Evolutionary conservation across 768 basidiomycete genomes (phyloP).

Genomic region (Tulasnella sp.): DNA sequence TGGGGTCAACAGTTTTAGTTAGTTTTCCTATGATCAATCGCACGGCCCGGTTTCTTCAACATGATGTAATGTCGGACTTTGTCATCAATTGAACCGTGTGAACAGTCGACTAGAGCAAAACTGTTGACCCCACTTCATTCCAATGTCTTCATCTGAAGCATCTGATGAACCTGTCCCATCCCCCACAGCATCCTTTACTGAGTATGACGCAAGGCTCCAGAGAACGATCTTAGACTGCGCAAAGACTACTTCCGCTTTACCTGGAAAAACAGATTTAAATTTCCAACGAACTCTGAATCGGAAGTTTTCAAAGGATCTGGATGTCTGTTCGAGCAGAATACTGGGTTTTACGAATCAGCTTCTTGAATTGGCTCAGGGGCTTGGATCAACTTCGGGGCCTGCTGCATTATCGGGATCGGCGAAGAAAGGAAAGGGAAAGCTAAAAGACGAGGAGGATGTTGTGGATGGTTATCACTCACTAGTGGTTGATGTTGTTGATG

Average conservation of each 20-base stretch:
- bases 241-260: conserved; percentile 9
- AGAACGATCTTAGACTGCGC: conserved; percentile 49
- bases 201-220: conserved; percentile 47
- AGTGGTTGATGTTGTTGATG: conserved; percentile 77
- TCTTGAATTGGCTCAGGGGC: conserved; percentile 34
- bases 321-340: conserved; percentile 51
- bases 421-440: conserved; percentile 32
- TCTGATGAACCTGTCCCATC: conserved; percentile 13
- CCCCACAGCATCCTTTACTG: conserved; percentile 31
- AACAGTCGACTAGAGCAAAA: too few relatives aligned
- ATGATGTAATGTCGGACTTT: too few relatives aligned
- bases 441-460: conserved; percentile 64
- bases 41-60: too few relatives aligned
- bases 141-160: too few relatives aligned
- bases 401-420: conserved; percentile 22
- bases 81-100: too few relatives aligned
- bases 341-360: conserved; percentile 54
- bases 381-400: conserved; percentile 20
- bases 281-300: conserved; percentile 83
- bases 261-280: conserved; percentile 42
- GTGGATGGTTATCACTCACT: conserved; percentile 66
- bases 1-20: too few relatives aligned
- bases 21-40: too few relatives aligned
- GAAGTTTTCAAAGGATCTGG: conserved; percentile 53
- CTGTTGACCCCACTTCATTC: too few relatives aligned